Conservation (phyloP, 2,329 filamentous ascomycete genomes). For the Cercospora sp. region DNA sequence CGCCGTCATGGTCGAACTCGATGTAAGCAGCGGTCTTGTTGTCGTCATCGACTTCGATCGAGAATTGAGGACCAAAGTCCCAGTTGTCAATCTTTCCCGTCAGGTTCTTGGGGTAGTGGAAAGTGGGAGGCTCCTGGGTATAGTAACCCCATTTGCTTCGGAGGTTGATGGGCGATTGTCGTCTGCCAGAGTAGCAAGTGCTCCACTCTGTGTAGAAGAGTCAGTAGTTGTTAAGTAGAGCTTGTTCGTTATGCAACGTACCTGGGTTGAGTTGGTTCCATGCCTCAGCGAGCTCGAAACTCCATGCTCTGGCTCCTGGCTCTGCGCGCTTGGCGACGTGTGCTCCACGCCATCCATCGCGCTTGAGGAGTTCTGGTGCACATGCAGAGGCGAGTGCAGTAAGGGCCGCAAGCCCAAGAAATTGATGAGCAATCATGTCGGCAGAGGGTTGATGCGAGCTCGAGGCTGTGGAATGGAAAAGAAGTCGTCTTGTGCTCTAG, state of each 20-base stretch:
- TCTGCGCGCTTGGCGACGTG: constrained; percentile 20
- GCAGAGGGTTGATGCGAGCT: neutral
- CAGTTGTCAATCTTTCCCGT: constrained; percentile 51
- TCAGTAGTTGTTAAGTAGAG: neutral
- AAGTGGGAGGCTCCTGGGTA: constrained; percentile 1
- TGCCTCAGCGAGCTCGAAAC: constrained; percentile 22
- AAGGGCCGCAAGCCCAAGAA: constrained; percentile 12
- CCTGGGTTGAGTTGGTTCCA: constrained; percentile 22
- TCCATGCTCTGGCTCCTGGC: constrained; percentile 19
- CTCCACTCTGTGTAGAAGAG: constrained; percentile 15
- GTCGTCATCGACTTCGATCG: constrained; percentile 39
- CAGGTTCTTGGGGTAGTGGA: constrained; percentile 39
- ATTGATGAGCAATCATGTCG: constrained; percentile 12
- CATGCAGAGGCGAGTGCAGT: constrained; percentile 19
- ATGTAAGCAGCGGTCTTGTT: constrained; percentile 46
- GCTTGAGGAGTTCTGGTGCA: constrained; percentile 23
- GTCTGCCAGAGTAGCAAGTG: constrained; percentile 20
- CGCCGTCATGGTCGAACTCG: constrained; percentile 48
- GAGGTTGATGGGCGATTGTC: constrained; percentile 20
- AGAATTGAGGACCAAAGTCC: constrained; percentile 52
- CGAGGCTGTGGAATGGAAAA: neutral
- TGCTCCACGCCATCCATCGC: constrained; percentile 15
- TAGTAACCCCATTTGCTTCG: constrained; percentile 2
- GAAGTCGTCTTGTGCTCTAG: neutral
- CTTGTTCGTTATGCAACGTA: neutral